Evolutionary conservation across 495 filamentous ascomycete genomes (phyloP), one percentile per base, ranked within the genome.

Genomic region (Penicillium crystallinum): DNA sequence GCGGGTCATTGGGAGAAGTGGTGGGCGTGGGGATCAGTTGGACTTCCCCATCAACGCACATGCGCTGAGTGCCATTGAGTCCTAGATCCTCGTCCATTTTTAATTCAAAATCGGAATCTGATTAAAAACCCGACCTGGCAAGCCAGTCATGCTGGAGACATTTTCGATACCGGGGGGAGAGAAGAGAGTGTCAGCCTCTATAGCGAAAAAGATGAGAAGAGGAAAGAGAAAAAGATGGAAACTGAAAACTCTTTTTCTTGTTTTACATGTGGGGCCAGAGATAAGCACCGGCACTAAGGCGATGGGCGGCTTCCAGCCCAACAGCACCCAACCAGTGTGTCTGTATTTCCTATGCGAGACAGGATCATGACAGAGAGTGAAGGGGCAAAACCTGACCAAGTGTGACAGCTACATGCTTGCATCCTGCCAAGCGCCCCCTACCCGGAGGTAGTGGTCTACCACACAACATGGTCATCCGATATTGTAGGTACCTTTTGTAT

Each of bases 11-110:
- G 17, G 76, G 74, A 41, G 78, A 74, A 12, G 61, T 54, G 3
- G 76, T 77, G 6, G 78, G 78, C 1, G 71, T 64, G 18, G 78
- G 78, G 23, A 77, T 68, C 18, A 81, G 64, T 14, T 77, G 68
- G 47, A 80, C 58, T 29, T 77, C 72, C 43, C 59, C 62, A 18
- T 51, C 38, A 22, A 30, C 31, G 36, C 50, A 54, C 7, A 63
- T 47, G 34, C 58, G 52, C 30, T 57, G 53, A 4, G 61, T 64
- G 12, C 61, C 61, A 41, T 52, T 51, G 52, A 55, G 54, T 30
- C 43, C 38, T 7, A 40, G 27, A 18, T 51, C 52, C 44, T 55
- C 44, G 21, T 45, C 52, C 43, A 46, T 37, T 36, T 48, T 30
- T 9, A 22, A 29, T 38, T 33, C 9, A n/a, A 41, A 33, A 41